Conservation (phyloP, 345 rosid genomes). For the Bruguiera gymnorhiza region DNA sequence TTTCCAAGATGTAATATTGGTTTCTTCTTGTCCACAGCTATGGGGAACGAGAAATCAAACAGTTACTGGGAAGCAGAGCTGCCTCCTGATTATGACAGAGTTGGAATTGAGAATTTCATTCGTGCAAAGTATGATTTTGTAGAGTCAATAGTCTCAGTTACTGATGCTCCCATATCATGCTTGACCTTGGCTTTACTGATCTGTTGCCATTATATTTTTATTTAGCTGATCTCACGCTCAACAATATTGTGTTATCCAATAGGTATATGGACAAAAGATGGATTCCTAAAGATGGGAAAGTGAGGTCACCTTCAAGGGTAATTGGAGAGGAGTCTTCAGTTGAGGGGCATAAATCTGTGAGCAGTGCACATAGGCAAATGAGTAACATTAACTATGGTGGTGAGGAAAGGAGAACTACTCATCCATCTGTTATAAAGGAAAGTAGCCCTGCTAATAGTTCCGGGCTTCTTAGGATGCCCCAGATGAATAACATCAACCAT, state of each 20-base stretch:
- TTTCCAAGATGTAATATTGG: conserved; percentile 11
- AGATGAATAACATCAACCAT: conserved; percentile 19
- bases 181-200: not conserved
- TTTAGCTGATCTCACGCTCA: conserved; percentile 6
- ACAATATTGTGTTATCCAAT: conserved; percentile 12
- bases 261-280: conserved; percentile 84
- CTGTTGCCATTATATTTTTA: conserved; percentile 4
- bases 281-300: conserved; percentile 46
- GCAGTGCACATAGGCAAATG: conserved; percentile 8
- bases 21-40: conserved; percentile 44
- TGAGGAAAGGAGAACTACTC: conserved; percentile 2
- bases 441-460: not conserved
- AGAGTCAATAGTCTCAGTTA: conserved; percentile 17
- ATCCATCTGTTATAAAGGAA: conserved; percentile 3
- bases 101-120: conserved; percentile 72
- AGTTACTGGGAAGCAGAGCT: conserved; percentile 92
- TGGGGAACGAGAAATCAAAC: conserved; percentile 80
- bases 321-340: conserved; percentile 27
- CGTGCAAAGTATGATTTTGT: conserved; percentile 69
- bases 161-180: conserved; percentile 12
- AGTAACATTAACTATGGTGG: not conserved
- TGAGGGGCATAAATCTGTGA: conserved; percentile 16
- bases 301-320: conserved; percentile 31
- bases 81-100: conserved; percentile 71
- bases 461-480: not conserved